Evolutionary conservation across 331 rosid genomes (phyloP).

Genomic region (Dryas integrifolia): DNA sequence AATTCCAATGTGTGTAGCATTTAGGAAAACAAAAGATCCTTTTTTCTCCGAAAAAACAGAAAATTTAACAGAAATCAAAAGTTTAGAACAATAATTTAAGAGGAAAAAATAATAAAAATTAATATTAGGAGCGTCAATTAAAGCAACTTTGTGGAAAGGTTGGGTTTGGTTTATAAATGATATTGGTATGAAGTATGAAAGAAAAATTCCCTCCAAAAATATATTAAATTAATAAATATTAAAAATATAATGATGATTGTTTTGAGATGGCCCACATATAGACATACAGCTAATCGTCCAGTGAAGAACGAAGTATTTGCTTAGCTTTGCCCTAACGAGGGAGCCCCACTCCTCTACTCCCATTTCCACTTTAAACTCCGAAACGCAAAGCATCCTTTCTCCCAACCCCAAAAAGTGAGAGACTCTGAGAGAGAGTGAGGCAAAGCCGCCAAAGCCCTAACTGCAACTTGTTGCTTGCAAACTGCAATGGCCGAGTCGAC

Average conservation of each 20-base stretch:
- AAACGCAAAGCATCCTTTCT: not conserved
- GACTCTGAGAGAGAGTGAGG: not conserved
- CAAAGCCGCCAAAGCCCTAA: not conserved
- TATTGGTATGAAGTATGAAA: not conserved
- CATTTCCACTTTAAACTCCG: conserved; percentile 4
- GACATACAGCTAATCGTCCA: conserved; percentile 13
- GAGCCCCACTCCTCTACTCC: conserved; percentile 15
- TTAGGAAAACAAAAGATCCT: no score
- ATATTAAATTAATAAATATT: not conserved
- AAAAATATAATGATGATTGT: conserved; percentile 7
- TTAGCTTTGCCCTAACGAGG: conserved; percentile 9
- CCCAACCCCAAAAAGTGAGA: not conserved
- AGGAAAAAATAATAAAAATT: no score
- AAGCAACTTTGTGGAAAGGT: not conserved
- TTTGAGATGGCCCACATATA: conserved; percentile 8
- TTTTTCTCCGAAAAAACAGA: no score
- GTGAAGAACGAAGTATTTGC: no score
- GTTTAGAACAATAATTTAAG: not conserved
- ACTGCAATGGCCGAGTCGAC: conserved; percentile 82
- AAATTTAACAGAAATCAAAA: no score
- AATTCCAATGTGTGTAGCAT: no score
- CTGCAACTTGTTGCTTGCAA: not conserved
- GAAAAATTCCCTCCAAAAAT: not conserved
- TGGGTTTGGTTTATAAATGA: not conserved
- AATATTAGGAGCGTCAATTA: no score